Percentiles rank a stretch among this genome's conserved stretches.
Conservation (phyloP, 2,329 filamentous ascomycete genomes). For the Bipolaris gigantea region DNA sequence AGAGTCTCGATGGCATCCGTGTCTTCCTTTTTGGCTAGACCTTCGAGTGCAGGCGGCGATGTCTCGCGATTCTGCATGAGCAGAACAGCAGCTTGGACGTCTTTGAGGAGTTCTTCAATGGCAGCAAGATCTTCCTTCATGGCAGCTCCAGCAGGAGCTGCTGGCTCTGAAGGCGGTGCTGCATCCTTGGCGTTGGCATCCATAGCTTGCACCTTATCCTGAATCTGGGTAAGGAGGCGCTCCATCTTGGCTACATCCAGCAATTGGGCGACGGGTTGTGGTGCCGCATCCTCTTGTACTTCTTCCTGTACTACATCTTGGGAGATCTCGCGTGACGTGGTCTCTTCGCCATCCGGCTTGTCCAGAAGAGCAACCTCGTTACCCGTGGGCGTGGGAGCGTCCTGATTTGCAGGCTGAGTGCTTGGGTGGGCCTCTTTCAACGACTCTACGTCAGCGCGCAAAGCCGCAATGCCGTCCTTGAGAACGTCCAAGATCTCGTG, state of each 20-base stretch:
- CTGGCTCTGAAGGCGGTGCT: conserved; percentile 39
- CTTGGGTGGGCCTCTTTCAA: conserved; percentile 59
- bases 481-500: conserved; percentile 89
- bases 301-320: conserved; percentile 45
- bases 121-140: conserved; percentile 56
- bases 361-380: conserved; percentile 56
- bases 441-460: conserved; percentile 76
- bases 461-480: conserved; percentile 74
- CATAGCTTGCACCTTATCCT: conserved; percentile 80
- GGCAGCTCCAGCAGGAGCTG: conserved; percentile 44
- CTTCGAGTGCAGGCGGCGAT: conserved; percentile 44
- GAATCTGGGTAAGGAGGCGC: conserved; percentile 76
- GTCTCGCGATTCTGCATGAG: conserved; percentile 35
- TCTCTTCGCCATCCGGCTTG: conserved; percentile 46
- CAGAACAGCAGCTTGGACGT: conserved; percentile 62
- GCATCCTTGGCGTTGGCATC: conserved; percentile 57
- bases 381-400: conserved; percentile 49
- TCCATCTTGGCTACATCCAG: conserved; percentile 82
- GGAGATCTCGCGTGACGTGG: conserved; percentile 46
- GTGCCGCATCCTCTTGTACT: conserved; percentile 44
- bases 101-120: conserved; percentile 51
- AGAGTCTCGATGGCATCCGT: conserved; percentile 89
- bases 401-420: conserved; percentile 46
- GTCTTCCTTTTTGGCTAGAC: conserved; percentile 74
- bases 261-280: conserved; percentile 47